Evolutionary conservation across 495 filamentous ascomycete genomes (phyloP).

Genomic region (Glutinoglossum americanum): DNA sequence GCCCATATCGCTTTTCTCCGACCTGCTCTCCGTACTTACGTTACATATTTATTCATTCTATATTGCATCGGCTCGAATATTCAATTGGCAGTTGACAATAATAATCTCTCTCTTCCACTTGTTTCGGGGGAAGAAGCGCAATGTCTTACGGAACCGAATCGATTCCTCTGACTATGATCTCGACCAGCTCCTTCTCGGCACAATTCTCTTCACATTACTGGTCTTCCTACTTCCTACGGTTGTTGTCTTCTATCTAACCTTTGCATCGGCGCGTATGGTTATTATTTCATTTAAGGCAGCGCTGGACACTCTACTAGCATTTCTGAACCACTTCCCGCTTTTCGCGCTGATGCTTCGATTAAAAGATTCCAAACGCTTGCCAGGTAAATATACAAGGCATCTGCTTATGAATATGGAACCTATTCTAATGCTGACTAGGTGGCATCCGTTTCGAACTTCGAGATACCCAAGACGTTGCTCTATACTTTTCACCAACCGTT

Average conservation of each 20-base stretch:
- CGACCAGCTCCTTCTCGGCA: constrained; percentile 88
- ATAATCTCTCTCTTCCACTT: constrained; percentile 93
- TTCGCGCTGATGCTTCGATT: constrained; percentile 93
- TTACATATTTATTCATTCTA: constrained; percentile 97
- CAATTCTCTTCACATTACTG: constrained; percentile 85
- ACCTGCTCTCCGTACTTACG: constrained; percentile 77
- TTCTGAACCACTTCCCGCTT: constrained; percentile 91
- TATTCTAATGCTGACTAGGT: constrained; percentile 22
- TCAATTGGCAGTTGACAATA: constrained; percentile 94
- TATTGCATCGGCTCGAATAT: constrained; percentile 85
- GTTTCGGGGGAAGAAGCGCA: constrained; percentile 93
- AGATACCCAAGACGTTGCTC: constrained; percentile 30
- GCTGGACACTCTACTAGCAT: constrained; percentile 79
- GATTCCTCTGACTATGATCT: constrained; percentile 98
- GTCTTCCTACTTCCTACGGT: constrained; percentile 93
- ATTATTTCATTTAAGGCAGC: constrained; percentile 81
- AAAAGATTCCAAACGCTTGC: constrained; percentile 78
- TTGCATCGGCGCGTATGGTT: constrained; percentile 79
- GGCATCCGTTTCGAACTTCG: constrained; percentile 81
- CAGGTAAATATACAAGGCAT: constrained; percentile 30
- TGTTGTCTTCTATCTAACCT: constrained; percentile 89
- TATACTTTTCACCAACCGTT: constrained; percentile 5
- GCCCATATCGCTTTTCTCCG: constrained; percentile 91
- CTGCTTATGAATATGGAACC: not conserved
- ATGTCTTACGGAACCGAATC: constrained; percentile 89